These are phyloP conservation scores for Arabidopsis arenosa DNA, from an alignment of 345 rosid species.

Conservation along the genomic window DNA sequence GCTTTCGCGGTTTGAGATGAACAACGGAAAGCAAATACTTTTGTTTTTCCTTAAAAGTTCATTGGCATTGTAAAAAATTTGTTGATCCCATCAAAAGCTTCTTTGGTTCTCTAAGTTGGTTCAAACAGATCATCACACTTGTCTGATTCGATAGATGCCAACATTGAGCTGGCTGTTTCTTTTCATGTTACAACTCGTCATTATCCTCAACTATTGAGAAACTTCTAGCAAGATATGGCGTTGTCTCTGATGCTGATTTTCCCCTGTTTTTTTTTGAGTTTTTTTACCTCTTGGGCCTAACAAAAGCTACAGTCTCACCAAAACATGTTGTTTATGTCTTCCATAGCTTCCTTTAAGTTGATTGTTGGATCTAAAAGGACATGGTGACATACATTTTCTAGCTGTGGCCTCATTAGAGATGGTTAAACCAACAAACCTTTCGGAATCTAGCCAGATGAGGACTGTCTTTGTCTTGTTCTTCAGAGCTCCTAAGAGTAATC, in stretches of 20 bases:
- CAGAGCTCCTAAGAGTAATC: too few species aligned
- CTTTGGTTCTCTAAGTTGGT: background rate
- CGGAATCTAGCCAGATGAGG: too few species aligned
- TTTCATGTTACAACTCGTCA: background rate
- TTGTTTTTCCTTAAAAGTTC: background rate
- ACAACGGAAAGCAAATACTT: background rate
- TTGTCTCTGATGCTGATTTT: too few species aligned
- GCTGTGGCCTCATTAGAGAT: too few species aligned
- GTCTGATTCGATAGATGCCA: background rate
- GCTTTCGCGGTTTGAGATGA: background rate
- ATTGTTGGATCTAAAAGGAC: conserved; percentile 57
- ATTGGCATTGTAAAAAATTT: background rate
- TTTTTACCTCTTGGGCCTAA: too few species aligned
- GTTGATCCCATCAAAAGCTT: background rate
- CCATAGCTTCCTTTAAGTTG: too few species aligned
- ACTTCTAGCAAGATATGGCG: background rate
- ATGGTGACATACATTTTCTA: too few species aligned
- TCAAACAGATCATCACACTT: background rate
- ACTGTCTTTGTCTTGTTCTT: too few species aligned
- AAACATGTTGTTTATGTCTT: too few species aligned
- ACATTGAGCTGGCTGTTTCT: background rate
- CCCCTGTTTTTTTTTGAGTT: too few species aligned
- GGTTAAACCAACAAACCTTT: too few species aligned
- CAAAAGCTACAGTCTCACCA: too few species aligned
- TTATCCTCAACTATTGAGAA: background rate